These are phyloP conservation scores for Cetradonia linearis DNA, from an alignment of 495 filamentous ascomycete genomes.

Conservation along the genomic window DNA sequence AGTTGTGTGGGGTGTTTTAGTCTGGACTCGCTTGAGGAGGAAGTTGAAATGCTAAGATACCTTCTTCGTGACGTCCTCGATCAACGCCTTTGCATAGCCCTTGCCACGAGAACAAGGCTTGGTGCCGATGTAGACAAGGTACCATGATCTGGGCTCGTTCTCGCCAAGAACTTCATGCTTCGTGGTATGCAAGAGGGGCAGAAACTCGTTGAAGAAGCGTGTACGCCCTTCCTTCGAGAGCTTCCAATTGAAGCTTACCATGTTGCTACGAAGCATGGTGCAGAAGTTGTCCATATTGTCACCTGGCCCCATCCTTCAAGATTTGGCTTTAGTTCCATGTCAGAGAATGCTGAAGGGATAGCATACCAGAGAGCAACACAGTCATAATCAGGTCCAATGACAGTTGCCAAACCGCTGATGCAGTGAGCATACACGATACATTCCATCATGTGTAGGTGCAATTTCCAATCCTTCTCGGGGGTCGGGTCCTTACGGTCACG, in stretches of 20 bases:
- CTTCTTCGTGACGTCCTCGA: conserved; percentile 53
- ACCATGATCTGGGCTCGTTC: conserved; percentile 52
- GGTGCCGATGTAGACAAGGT: conserved; percentile 72
- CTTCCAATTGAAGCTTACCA: conserved; percentile 61
- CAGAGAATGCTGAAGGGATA: neutral
- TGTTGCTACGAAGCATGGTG: conserved; percentile 59
- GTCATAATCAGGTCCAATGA: conserved; percentile 63
- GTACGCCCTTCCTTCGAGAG: conserved; percentile 51
- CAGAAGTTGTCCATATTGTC: conserved; percentile 59
- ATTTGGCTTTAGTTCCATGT: neutral
- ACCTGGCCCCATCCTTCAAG: conserved; percentile 62
- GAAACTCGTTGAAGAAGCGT: conserved; percentile 67
- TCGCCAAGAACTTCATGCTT: conserved; percentile 55
- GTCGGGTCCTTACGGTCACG: conserved; percentile 50
- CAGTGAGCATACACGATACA: conserved; percentile 63
- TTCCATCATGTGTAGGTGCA: conserved; percentile 63
- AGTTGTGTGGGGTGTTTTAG: neutral
- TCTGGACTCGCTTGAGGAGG: conserved; percentile 10
- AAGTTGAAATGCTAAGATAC: conserved; percentile 33
- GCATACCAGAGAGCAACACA: conserved; percentile 69
- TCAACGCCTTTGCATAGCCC: conserved; percentile 57
- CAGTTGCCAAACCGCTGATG: conserved; percentile 59
- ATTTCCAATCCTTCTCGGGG: conserved; percentile 56
- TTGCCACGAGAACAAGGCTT: conserved; percentile 52
- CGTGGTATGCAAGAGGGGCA: conserved; percentile 63